These are phyloP conservation scores for Turnera subulata DNA, from an alignment of 345 rosid species.

Conservation along the genomic window DNA sequence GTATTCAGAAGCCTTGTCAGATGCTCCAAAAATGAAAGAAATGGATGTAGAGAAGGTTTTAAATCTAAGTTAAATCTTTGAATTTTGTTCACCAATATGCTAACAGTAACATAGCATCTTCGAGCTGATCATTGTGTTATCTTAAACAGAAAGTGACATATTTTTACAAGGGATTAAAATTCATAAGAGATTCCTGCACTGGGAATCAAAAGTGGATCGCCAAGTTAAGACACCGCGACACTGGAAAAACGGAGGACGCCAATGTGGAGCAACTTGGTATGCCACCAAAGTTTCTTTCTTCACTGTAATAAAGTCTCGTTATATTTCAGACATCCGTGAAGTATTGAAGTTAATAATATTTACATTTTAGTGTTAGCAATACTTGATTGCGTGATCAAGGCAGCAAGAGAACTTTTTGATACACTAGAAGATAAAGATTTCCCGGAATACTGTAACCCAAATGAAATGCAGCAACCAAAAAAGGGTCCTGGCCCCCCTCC, in stretches of 20 bases:
- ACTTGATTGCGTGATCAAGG: constrained; percentile 9
- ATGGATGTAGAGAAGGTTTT: constrained; percentile 11
- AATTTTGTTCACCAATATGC: too few relatives aligned
- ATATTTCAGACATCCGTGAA: too few relatives aligned
- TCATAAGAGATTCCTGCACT: constrained; percentile 2
- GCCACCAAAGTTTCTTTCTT: neutral
- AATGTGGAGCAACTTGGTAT: constrained; percentile 10
- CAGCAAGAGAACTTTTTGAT: constrained; percentile 8
- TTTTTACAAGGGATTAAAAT: constrained; percentile 8
- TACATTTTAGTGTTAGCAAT: constrained; percentile 6
- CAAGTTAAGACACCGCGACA: neutral
- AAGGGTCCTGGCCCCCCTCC: constrained; percentile 10
- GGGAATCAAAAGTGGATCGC: constrained; percentile 1
- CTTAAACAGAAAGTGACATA: constrained; percentile 3
- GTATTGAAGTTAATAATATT: too few relatives aligned
- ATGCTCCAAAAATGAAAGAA: neutral
- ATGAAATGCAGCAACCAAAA: neutral
- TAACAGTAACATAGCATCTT: neutral
- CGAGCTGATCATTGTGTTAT: neutral
- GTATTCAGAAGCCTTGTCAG: constrained; percentile 5
- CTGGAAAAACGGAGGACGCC: neutral
- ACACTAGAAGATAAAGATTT: neutral
- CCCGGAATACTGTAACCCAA: neutral
- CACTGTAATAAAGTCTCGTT: too few relatives aligned
- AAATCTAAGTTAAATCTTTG: too few relatives aligned